A percentile compares a stretch with the other conserved stretches of the same genome.
These are phyloP conservation scores for Fraxinus americana DNA, from an alignment of 257 asterid species.

Conservation along the genomic window DNA sequence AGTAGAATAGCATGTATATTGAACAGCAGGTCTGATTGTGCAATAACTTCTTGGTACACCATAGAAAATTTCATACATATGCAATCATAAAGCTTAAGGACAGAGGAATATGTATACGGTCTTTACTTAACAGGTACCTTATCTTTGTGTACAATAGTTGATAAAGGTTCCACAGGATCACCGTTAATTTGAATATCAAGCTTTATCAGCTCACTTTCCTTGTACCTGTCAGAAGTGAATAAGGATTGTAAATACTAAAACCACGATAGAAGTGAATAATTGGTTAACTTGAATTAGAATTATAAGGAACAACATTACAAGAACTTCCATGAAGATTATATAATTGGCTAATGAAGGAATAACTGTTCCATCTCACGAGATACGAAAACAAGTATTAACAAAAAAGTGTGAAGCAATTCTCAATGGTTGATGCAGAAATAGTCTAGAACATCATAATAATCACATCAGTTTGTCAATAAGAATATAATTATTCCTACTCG, in stretches of 20 bases:
- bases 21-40: neutral
- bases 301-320: neutral
- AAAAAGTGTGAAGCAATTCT: neutral
- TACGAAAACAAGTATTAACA: neutral
- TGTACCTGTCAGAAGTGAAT: conserved; percentile 55
- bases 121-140: conserved; percentile 53
- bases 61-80: neutral
- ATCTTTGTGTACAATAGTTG: conserved; percentile 96
- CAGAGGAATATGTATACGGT: neutral
- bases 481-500: neutral
- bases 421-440: neutral
- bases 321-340: neutral
- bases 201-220: conserved; percentile 85
- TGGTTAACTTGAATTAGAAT: neutral
- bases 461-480: conserved; percentile 2
- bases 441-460: conserved; percentile 5
- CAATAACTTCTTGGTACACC: neutral
- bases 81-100: neutral
- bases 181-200: conserved; percentile 94
- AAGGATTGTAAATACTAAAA: too few relatives aligned
- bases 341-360: neutral
- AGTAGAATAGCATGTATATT: neutral
- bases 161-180: conserved; percentile 93
- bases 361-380: neutral
- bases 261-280: neutral